phyloP scores from a whole-genome alignment of 2,329 filamentous ascomycete species.

The Penicillium sp. region DNA sequence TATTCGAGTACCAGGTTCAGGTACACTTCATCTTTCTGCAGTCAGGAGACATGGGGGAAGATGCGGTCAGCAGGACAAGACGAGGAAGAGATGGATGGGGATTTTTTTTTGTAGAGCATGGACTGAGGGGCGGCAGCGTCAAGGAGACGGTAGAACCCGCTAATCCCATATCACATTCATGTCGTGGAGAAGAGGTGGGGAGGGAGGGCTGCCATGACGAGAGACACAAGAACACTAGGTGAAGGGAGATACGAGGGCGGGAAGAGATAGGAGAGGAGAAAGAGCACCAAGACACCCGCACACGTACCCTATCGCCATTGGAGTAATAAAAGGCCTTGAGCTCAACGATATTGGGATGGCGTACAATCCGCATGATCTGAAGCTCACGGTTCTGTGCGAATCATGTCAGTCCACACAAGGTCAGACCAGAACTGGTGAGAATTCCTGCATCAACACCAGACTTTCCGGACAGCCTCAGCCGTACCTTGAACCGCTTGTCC shows the following conservation, averaged over 20 bases:
- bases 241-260: not conserved
- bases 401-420: conserved; percentile 19
- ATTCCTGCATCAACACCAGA: not conserved
- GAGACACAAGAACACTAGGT: no score
- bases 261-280: conserved; percentile 2
- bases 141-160: no score
- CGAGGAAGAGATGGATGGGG: no score
- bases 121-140: no score
- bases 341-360: conserved; percentile 97
- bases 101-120: no score
- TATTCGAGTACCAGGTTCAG: conserved; percentile 97
- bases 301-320: conserved; percentile 87
- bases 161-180: no score
- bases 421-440: not conserved
- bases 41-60: not conserved
- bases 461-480: conserved; percentile 8
- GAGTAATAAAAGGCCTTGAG: conserved; percentile 99
- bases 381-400: conserved; percentile 84
- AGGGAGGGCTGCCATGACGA: no score
- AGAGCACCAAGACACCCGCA: conserved; percentile 1
- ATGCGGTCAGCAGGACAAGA: not conserved
- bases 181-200: no score
- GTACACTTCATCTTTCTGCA: conserved; percentile 93
- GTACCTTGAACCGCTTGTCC: conserved; percentile 98
- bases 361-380: conserved; percentile 99